Base-by-base conservation (phyloP, 2,329 filamentous ascomycete species). In the Aspergillus phoenicis region DNA sequence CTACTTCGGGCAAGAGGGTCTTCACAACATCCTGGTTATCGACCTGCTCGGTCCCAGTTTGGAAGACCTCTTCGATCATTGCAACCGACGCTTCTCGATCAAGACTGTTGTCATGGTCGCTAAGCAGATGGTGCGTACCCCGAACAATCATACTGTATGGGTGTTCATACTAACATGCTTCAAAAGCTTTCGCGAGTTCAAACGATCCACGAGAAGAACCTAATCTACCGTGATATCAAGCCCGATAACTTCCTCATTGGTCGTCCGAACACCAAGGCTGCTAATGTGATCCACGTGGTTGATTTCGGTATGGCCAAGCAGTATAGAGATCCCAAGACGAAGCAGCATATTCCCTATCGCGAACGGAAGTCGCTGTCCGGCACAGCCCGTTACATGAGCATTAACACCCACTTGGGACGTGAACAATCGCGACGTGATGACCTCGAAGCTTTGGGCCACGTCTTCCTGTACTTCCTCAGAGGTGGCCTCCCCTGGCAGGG, bases 281-380 rank as follows among this genome's bases (percentile, higher is more conserved):
- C 93, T 72, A 98, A 97, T 77, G 93, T 98, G 59, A 97, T 99
- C 68, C 94, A 99, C 75, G 95, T 98, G 39, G 93, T 99, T 71
- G 95, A 99, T 78, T 99, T 99, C 73, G 95, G 95, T 72, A 98
- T 99, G 95, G 95, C 95, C 65, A 99, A 99, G 83, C 95, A 98
- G 78, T 99, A 98, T 79, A 90, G 95, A 70, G 95, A 99, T 71
- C 95, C 95, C 59, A 98, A 98, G 84, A 97, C 95, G 39, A 98
- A 98, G 81, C 95, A 98, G 78, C 95, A 99, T 80, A 98, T 98
- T 69, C 93, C 95, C 11, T 98, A 98, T 78, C 87, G 95, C 72
- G 95, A 98, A 82, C 88, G 95, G 71, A 99, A 99, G 81, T 97
- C 94, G 5, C 83, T 99, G 62, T 98, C 94, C 4, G 95, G 95